Evolutionary conservation across 306 rosid species (phyloP), one percentile per base, ranked within the genome.

Genomic region (Senna tora): DNA sequence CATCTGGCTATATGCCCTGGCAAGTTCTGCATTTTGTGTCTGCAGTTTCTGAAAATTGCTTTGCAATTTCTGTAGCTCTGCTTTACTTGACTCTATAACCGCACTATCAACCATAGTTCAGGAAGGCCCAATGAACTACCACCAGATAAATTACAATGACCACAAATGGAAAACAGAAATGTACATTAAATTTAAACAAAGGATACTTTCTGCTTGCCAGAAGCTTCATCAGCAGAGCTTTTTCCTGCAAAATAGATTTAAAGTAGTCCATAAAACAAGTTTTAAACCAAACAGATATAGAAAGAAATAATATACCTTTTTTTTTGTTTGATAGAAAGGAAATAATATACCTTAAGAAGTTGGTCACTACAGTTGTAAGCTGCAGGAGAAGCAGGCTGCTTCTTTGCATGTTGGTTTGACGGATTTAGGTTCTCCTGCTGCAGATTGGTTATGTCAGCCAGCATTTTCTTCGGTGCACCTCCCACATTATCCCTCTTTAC

Each of bases 11-110:
- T 94, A 89, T 41, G 87, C 83, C 33, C 61, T 82, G 67, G 96
- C 95, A 51, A 94, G 89, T 75, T 91, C 88, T 30, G 64, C n/a
- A 76, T 94, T 94, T 74, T 94, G 97, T 73, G 70, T 85, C 73
- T 75, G 82, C 55, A 83, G 80, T 73, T 75, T 91, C 84, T 86
- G 88, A 67, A 80, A 77, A 84, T 87, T 74, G 62, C 9, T 68
- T 77, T 84, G 90, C 79, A 78, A 62, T 69, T 82, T 89, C 69
- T 80, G 83, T 32, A 89, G 36, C 80, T 93, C 94, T 10, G 73
- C 65, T 74, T 80, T 83, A 69, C 83, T 78, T 11, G 84, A 67
- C 67, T 89, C 89, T 71, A 93, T 79, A 20, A 80, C 8, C 39
- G 74, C 80, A 73, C 98, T 93, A 78, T 71, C 60, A 77, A 83